A percentile compares a stretch with the other conserved stretches of the same genome.
Conservation (phyloP, 306 rosid species). For the Pyrus communis region DNA sequence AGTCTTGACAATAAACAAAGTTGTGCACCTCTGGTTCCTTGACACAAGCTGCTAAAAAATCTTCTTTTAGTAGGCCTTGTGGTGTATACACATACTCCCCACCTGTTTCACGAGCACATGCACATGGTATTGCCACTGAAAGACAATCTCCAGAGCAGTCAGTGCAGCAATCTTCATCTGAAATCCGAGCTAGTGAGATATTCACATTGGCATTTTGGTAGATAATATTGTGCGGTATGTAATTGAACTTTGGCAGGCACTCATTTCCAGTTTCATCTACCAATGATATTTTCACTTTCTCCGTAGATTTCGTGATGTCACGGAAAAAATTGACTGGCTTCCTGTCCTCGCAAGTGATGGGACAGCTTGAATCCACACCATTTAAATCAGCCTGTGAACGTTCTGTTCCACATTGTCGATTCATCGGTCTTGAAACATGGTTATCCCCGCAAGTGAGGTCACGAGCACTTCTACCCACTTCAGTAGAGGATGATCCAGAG, state of each 20-base stretch:
- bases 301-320: conserved; percentile 77
- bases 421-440: conserved; percentile 2
- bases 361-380: conserved; percentile 14
- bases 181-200: conserved; percentile 77
- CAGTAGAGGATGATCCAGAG: conserved; percentile 9
- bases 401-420: background rate
- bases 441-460: background rate
- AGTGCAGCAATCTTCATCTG: conserved; percentile 72
- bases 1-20: conserved; percentile 57
- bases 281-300: conserved; percentile 58
- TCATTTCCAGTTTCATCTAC: conserved; percentile 47
- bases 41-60: conserved; percentile 44
- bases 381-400: background rate
- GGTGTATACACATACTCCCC: conserved; percentile 85
- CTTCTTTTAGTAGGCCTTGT: conserved; percentile 59
- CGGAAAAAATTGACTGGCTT: conserved; percentile 4
- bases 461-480: background rate
- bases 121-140: conserved; percentile 60
- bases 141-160: conserved; percentile 73
- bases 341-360: conserved; percentile 17
- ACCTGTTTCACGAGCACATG: conserved; percentile 89
- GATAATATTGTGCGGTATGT: conserved; percentile 54
- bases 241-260: conserved; percentile 61
- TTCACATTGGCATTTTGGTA: conserved; percentile 68
- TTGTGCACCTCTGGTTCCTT: conserved; percentile 39